Percentiles rank a stretch among this genome's conserved stretches.
These are phyloP conservation scores for Escovopsis weberi DNA, from an alignment of 2,329 filamentous ascomycete genomes.

Conservation along the genomic window DNA sequence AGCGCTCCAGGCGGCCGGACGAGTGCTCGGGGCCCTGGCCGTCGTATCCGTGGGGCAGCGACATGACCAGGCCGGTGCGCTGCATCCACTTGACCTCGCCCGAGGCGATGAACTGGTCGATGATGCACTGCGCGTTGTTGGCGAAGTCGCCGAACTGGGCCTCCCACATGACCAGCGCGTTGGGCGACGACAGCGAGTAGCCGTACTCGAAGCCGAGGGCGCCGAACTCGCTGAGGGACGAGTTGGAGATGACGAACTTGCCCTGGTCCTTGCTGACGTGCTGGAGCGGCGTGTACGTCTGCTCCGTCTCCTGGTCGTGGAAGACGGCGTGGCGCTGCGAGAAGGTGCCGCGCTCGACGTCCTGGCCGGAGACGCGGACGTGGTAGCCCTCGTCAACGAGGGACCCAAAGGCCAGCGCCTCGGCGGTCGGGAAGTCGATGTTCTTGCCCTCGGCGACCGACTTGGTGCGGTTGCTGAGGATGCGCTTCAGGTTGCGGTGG, in stretches of 20 bases:
- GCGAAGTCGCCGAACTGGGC: conserved; percentile 99
- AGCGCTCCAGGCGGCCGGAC: conserved; percentile 91
- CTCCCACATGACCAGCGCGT: conserved; percentile 98
- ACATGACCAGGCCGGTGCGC: conserved; percentile 90
- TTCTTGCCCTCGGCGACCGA: conserved; percentile 80
- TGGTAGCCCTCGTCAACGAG: conserved; percentile 90
- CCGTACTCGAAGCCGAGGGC: conserved; percentile 96
- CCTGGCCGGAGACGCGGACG: conserved; percentile 93
- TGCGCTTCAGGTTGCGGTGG: conserved; percentile 95
- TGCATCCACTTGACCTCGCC: conserved; percentile 99
- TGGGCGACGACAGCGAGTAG: conserved; percentile 92
- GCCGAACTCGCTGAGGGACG: conserved; percentile 57
- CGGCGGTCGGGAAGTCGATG: conserved; percentile 95
- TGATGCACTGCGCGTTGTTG: conserved; percentile 98
- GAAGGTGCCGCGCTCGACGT: conserved; percentile 98
- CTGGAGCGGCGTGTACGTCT: conserved; percentile 84
- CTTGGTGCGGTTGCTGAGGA: conserved; percentile 79
- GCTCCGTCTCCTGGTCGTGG: conserved; percentile 91
- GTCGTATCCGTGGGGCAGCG: conserved; percentile 92
- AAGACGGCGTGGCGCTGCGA: conserved; percentile 95
- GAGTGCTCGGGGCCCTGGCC: conserved; percentile 98
- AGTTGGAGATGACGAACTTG: conserved; percentile 94
- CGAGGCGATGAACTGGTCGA: conserved; percentile 96
- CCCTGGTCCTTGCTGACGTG: conserved; percentile 82
- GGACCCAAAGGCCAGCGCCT: conserved; percentile 87